Base-by-base conservation (phyloP, 345 rosid species). In the Aethionema arabicum region DNA sequence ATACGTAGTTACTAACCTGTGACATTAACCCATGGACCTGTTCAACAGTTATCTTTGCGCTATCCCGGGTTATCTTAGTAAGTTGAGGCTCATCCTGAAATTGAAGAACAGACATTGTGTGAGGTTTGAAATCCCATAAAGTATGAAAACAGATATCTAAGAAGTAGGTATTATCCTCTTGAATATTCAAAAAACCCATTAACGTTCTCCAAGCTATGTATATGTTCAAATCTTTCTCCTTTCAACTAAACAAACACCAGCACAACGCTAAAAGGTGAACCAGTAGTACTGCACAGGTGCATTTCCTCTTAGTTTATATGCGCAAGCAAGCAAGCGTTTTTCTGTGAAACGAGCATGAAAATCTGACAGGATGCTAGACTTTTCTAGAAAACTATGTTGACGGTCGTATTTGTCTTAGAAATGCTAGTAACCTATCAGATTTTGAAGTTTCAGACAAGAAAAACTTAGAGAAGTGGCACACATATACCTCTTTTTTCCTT, bases 1-100 rank as follows among this genome's bases (percentile, higher is more conserved):
- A 45, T 57, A 38, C 29, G 39, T 52, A n/a, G n/a, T 7, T 0
- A 52, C 38, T 76, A 75, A 90, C 99, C 97, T 95, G 99, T 11
- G 98, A 95, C 98, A 95, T 95, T 46, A 95, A 76, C 35, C 99
- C 99, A 74, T 95, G 96, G 37, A 90, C 98, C 77, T 88, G 99
- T 74, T 95, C 99, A 35, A 90, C 95, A 0, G 99, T 90, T 67
- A 90, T 90, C 77, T 95, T 95, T 27, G 98, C 88, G 63, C 99
- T 86, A 54, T 95, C 99, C 14, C 98, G 82, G 50, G 99, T 90
- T 56, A 95, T 95, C 85, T 95, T 95, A n/a, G 91, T 83, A 37
- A 95, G 95, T 64, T 83, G 99, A 42, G 96, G 80, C 68, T 90
- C 99, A 53, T 95, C 99, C 98, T 95, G 83, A 77, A 80, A 63